Percentiles rank a stretch among this genome's conserved stretches.
Evolutionary conservation across 257 asterid genomes (phyloP).

Genomic region (Galeopsis tetrahit): DNA sequence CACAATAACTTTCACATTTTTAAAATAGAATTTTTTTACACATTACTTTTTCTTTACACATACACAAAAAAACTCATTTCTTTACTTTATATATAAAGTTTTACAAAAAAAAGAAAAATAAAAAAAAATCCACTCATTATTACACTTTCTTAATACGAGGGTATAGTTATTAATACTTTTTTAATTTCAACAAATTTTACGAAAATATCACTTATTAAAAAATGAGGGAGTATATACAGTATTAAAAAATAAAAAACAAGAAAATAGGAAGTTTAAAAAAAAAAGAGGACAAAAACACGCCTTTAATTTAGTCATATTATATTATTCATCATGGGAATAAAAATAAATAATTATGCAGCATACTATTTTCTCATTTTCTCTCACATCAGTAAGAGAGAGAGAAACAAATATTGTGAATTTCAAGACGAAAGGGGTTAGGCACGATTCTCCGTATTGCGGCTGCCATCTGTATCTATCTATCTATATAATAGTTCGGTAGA

Average conservation of each 20-base stretch:
- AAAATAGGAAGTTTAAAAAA: constrained; percentile 23
- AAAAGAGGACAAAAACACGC: constrained; percentile 56
- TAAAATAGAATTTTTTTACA: no score
- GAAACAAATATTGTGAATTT: constrained; percentile 42
- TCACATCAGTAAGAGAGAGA: constrained; percentile 4
- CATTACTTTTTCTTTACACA: no score
- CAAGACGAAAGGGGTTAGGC: constrained; percentile 61
- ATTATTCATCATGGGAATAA: not conserved
- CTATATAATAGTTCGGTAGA: not conserved
- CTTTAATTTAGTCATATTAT: constrained; percentile 36
- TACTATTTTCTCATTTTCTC: constrained; percentile 13
- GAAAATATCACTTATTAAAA: no score
- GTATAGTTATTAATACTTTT: no score
- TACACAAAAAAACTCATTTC: no score
- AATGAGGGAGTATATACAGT: no score
- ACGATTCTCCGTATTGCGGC: constrained; percentile 47
- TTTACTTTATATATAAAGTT: no score
- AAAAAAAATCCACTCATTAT: no score
- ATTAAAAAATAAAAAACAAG: not conserved
- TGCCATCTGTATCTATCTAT: not conserved
- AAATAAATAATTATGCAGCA: not conserved
- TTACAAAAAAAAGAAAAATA: no score
- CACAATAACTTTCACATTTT: no score
- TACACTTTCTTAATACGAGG: no score
- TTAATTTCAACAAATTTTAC: no score